phyloP scores from a whole-genome alignment of 1,139 yeast species.

The Zhuliangozyma parablackwelliae region DNA sequence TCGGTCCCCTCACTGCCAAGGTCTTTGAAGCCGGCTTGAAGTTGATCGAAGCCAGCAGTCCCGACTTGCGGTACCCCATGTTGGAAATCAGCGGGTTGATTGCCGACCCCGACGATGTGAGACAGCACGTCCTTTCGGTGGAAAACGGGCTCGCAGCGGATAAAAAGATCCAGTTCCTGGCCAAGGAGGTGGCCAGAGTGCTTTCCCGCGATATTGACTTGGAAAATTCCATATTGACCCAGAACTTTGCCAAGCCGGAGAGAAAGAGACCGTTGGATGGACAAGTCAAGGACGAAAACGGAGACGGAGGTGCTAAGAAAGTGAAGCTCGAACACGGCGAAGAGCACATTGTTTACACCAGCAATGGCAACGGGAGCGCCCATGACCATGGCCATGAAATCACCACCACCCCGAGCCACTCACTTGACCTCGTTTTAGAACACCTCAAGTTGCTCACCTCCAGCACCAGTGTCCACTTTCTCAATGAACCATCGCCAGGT shows the following conservation, averaged over 20 bases:
- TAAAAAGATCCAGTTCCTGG: slow-evolving; percentile 42
- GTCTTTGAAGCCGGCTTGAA: slow-evolving; percentile 60
- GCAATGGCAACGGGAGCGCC: slow-evolving; percentile 3
- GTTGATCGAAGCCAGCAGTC: slow-evolving; percentile 55
- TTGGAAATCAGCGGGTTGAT: slow-evolving; percentile 34
- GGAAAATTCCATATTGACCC: slow-evolving; percentile 43
- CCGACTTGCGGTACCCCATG: slow-evolving; percentile 31
- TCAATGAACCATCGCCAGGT: slow-evolving; percentile 41
- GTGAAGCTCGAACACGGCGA: slow-evolving; percentile 41
- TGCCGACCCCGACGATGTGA: slow-evolving; percentile 37
- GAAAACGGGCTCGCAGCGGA: slow-evolving; percentile 39
- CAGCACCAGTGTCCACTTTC: slow-evolving; percentile 41
- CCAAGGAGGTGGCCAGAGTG: slow-evolving; percentile 48
- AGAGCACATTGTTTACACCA: slow-evolving; percentile 15
- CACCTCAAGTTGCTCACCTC: slow-evolving; percentile 53
- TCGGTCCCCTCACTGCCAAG: slow-evolving; percentile 66
- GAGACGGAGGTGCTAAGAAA: slow-evolving; percentile 32
- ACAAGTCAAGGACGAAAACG: slow-evolving; percentile 8
- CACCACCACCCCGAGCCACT: slow-evolving; percentile 10
- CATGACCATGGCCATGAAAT: background rate
- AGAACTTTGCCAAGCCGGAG: slow-evolving; percentile 30
- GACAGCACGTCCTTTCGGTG: slow-evolving; percentile 20
- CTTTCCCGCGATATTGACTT: slow-evolving; percentile 45
- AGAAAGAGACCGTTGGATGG: slow-evolving; percentile 21
- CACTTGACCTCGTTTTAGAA: slow-evolving; percentile 29